Base-by-base conservation (phyloP, 257 asterid genomes). In the Capsicum rhomboideum region DNA sequence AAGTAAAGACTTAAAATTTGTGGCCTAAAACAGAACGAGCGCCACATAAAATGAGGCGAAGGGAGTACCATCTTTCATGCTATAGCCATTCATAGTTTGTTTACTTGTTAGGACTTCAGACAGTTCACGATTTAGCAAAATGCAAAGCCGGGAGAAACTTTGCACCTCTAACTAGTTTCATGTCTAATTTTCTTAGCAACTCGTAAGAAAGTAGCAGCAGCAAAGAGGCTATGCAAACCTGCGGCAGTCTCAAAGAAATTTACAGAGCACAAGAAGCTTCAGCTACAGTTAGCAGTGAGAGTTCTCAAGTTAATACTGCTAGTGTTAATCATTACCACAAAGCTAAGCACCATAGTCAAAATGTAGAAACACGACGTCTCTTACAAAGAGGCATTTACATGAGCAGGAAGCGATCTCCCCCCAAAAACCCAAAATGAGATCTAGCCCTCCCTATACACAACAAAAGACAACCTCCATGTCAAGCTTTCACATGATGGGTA, bases 341-440 rank as follows among this genome's bases (percentile, higher is more conserved):
- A 31, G 26, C 50, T 9, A 67, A 34, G 50, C 49, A 28, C 31
- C 50, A 68, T 18, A 18, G 78, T 68, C 52, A 9, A 68, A 68
- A 68, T 34, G 23, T 37, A 37, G 78, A 34, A 34, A 37, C 78
- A 68, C 12, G 52, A 37, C 52, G 34, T 68, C 52, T 29, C 78
- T 68, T 68, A 68, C 64, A 82, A 82, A 16, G 37, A 53, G 42
- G 21, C 55, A 49, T 26, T 34, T 40, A 63, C 34, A 54, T 42
- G 83, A 17, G 82, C 83, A 82, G 87, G 78, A 44, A 31, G 44
- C 85, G 46, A 88, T 87, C 92, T 90, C 91, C 91, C 90, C 91
- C 63, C 4, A 68, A n/a, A 78, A 49, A 79, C 85, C 89, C 87
- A 94, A 92, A 90, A 92, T 58, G 85, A 90, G 95, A 91, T 78